Base-by-base conservation (phyloP, 768 basidiomycete species). In the Podaxis pistillaris region DNA sequence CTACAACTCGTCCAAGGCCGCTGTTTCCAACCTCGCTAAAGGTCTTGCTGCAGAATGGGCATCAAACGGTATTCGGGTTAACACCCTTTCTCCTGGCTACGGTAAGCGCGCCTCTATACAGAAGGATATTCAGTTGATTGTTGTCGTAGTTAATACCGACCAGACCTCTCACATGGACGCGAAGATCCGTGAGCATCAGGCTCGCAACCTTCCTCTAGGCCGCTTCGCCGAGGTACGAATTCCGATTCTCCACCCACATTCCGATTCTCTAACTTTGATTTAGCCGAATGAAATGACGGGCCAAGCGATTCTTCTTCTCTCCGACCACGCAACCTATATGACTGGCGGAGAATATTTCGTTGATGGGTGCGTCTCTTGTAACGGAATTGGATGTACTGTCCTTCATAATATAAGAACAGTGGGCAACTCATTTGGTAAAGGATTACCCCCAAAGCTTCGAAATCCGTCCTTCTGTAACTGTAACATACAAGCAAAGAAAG, bases 1-100 rank as follows among this genome's bases (percentile, higher is more conserved):
- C 67, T 88, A 88, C 69, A 89, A 89, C 68, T 86, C 87, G 0
- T 88, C 87, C 50, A 89, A 89, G 72, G 87, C 83, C 0, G 88
- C 86, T 5, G 86, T 86, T 0, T 81, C 83, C 11, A 81, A 81
- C 62, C 74, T 89, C 3, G 71, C 76, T 1, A 86, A 82, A 65
- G 84, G 81, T 1, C 76, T 89, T 5, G 87, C 88, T 2, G 79
- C 84, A 0, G 88, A 89, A 69, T 89, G 88, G 86, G 83, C 84
- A 0, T 66, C 70, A 24, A 64, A 78, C 55, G 71, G 69, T 5
- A 88, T 89, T 52, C 76, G 85, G 6, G 85, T 86, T 1, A 89
- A 89, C 68, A 78, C 82, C 0, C 63, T 90, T 19, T 85, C 83
- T 8, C 88, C 88, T 0, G 88, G 88, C 19, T 89, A 89, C 57